phyloP scores from a whole-genome alignment of 202 grass and related monocot genomes.

The Panicum virgatum region DNA sequence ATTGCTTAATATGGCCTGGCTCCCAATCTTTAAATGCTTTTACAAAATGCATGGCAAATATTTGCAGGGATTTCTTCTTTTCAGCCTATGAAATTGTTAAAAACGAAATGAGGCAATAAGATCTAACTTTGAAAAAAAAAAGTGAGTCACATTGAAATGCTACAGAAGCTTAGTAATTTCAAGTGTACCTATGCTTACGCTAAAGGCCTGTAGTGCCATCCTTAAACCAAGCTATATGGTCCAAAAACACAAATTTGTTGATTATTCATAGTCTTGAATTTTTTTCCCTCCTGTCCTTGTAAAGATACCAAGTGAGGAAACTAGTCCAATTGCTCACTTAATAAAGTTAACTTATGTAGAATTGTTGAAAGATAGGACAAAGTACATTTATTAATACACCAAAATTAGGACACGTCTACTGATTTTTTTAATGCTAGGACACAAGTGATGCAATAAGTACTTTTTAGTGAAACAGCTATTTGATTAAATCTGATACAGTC shows the following conservation, averaged over 20 bases:
- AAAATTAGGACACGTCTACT: slow-evolving; percentile 13
- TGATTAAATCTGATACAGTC: slow-evolving; percentile 11
- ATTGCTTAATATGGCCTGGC: slow-evolving; percentile 52
- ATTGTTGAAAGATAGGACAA: slow-evolving; percentile 1
- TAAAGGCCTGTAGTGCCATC: slow-evolving; percentile 21
- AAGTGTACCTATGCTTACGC: slow-evolving; percentile 28
- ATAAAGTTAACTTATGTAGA: slow-evolving; percentile 4
- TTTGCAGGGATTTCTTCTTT: slow-evolving; percentile 86
- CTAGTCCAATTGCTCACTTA: slow-evolving; percentile 9
- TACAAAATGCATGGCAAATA: slow-evolving; percentile 88
- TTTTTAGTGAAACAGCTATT: too few species aligned
- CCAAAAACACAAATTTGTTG: slow-evolving; percentile 14
- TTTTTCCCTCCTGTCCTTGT: slow-evolving; percentile 3
- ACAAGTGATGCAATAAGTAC: background rate
- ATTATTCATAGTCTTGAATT: slow-evolving; percentile 14
- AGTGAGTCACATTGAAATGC: slow-evolving; percentile 8
- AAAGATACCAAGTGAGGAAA: slow-evolving; percentile 23
- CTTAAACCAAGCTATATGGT: slow-evolving; percentile 18
- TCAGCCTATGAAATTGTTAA: slow-evolving; percentile 69
- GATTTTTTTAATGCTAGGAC: slow-evolving; percentile 5
- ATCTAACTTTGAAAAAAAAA: slow-evolving; percentile 9
- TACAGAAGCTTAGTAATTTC: slow-evolving; percentile 1
- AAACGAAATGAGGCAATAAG: slow-evolving; percentile 34
- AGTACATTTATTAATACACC: background rate
- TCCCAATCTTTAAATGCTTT: slow-evolving; percentile 92